Conservation (phyloP, 768 basidiomycete genomes). For the Cystobasidium ongulense region DNA sequence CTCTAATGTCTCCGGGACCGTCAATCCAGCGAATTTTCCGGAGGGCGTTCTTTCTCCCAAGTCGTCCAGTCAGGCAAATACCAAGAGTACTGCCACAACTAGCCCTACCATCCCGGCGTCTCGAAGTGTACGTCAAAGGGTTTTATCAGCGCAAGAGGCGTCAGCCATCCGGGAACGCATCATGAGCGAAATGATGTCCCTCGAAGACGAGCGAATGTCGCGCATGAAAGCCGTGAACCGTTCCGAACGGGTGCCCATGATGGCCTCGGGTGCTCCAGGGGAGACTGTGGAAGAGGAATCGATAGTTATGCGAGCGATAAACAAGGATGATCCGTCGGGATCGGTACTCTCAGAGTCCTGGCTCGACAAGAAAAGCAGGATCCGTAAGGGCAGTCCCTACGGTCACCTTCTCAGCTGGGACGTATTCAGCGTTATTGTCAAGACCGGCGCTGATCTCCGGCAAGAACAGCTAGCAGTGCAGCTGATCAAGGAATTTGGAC, state of each 20-base stretch:
- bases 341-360: slow-evolving; percentile 93
- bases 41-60: slow-evolving; percentile 33
- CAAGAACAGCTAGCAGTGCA: slow-evolving; percentile 97
- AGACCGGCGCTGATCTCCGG: slow-evolving; percentile 89
- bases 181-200: slow-evolving; percentile 94
- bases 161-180: slow-evolving; percentile 85
- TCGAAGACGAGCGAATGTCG: slow-evolving; percentile 94
- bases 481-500: slow-evolving; percentile 80
- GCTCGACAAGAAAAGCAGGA: slow-evolving; percentile 87
- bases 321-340: slow-evolving; percentile 90
- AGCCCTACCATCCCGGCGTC: background rate
- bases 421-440: slow-evolving; percentile 86
- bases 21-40: slow-evolving; percentile 25
- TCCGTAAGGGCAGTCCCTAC: slow-evolving; percentile 87
- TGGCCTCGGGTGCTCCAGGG: background rate
- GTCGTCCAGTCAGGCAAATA: background rate
- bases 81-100: background rate
- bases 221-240: slow-evolving; percentile 46
- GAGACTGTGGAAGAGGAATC: slow-evolving; percentile 66
- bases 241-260: slow-evolving; percentile 11
- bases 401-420: slow-evolving; percentile 74
- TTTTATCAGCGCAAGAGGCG: slow-evolving; percentile 70
- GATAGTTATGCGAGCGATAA: slow-evolving; percentile 84
- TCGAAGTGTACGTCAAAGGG: slow-evolving; percentile 27
- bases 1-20: slow-evolving; percentile 35